phyloP scores from a whole-genome alignment of 1,284 basidiomycete genomes.

The Exobasidium cylindrosporum region DNA sequence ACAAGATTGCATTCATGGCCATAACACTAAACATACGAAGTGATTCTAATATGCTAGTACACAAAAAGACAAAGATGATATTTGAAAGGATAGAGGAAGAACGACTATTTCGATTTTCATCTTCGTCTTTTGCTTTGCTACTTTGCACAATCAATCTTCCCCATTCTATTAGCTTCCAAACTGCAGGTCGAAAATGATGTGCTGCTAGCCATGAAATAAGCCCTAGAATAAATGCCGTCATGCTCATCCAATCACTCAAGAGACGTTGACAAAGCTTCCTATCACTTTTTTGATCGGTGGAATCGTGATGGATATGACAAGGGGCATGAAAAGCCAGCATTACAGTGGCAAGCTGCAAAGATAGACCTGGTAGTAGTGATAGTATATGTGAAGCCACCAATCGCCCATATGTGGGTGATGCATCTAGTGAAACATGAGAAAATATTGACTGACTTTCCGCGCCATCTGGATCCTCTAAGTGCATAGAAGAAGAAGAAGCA shows the following conservation, averaged over 20 bases:
- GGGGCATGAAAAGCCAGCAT: constrained; percentile 6
- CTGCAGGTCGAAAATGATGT: background rate
- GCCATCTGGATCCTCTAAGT: background rate
- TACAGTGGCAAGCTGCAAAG: background rate
- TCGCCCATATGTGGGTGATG: background rate
- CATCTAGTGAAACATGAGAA: constrained; percentile 1
- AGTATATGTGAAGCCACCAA: background rate
- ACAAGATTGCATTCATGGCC: background rate
- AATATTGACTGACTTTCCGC: background rate
- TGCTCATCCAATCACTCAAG: background rate
- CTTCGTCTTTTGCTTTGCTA: background rate
- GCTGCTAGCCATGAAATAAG: constrained; percentile 3
- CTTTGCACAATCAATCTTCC: background rate
- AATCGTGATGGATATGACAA: background rate
- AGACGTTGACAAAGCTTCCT: constrained; percentile 1
- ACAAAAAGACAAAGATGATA: constrained; percentile 2
- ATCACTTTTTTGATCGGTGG: background rate
- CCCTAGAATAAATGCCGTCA: constrained; percentile 7
- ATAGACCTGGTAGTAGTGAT: background rate
- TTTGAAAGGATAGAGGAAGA: background rate
- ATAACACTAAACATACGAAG: constrained; percentile 8
- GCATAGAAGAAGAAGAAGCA: background rate
- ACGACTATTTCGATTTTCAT: background rate
- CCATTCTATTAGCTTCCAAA: constrained; percentile 1
- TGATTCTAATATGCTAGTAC: constrained; percentile 1